phyloP scores from a whole-genome alignment of 2,329 filamentous ascomycete species.

The Graphilbum sp. region DNA sequence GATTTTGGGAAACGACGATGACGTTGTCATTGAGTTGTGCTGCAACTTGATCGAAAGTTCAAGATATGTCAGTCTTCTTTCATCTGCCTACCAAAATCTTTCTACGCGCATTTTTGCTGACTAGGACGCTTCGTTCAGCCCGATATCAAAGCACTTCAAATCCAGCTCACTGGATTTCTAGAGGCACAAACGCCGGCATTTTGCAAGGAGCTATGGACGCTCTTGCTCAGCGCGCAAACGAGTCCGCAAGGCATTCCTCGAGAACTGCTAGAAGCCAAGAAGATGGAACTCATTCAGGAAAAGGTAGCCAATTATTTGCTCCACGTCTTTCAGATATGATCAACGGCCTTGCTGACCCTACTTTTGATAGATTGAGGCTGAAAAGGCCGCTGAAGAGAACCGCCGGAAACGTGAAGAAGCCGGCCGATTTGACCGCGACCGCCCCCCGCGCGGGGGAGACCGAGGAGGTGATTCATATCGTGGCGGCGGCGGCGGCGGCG shows the following conservation, averaged over 20 bases:
- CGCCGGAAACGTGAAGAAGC: slow-evolving; percentile 51
- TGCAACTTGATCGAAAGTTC: slow-evolving; percentile 55
- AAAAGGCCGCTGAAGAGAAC: slow-evolving; percentile 62
- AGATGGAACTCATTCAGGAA: slow-evolving; percentile 83
- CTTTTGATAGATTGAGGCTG: slow-evolving; percentile 73
- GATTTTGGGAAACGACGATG: slow-evolving; percentile 84
- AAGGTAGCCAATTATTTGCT: slow-evolving; percentile 42
- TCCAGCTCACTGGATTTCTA: slow-evolving; percentile 85
- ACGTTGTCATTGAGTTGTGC: slow-evolving; percentile 82
- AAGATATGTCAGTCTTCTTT: slow-evolving; percentile 48
- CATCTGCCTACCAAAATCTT: too few species aligned
- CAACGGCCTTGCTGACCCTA: neutral
- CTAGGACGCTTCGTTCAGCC: slow-evolving; percentile 37
- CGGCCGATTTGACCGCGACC: slow-evolving; percentile 25
- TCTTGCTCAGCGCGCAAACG: slow-evolving; percentile 77
- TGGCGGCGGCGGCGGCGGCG: slow-evolving; percentile 32
- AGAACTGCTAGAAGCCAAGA: slow-evolving; percentile 90
- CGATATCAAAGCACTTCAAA: slow-evolving; percentile 89
- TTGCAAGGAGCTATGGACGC: slow-evolving; percentile 85
- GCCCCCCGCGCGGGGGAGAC: slow-evolving; percentile 6
- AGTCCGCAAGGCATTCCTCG: slow-evolving; percentile 86
- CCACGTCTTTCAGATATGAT: too few species aligned
- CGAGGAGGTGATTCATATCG: slow-evolving; percentile 35
- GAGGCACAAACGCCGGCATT: slow-evolving; percentile 81
- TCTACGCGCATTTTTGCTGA: neutral